Base-by-base conservation (phyloP, 345 rosid genomes). In the Gossypium anomalum region DNA sequence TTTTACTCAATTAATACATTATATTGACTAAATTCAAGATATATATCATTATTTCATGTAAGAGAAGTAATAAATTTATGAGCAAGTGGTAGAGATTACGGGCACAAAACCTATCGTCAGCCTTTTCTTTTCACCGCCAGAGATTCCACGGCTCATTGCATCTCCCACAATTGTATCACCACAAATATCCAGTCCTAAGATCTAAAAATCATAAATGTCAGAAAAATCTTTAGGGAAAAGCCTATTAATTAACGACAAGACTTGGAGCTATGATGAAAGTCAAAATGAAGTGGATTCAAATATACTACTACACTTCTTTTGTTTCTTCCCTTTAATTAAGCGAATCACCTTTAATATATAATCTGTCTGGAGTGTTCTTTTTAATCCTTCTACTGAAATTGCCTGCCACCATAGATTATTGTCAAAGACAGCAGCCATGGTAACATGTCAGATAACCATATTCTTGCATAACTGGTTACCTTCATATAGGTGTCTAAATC, bases 401-500 rank as follows among this genome's bases (percentile, higher is more conserved):
- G 67, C 67, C 67, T 63, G 67, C 47, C 47, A 34, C 14, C 67
- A 34, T 17, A 63, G 22, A 63, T 38, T 29, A 16, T 62, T 34
- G 2, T 38, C 23, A 9, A 38, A 63, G 6, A 34, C n/a, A 27
- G 41, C 23, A 34, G 14, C 67, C 38, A 59, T 23, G 16, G 16
- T 58, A 58, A 58, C 63, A 25, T 58, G 8, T 59, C 25, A 23
- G 17, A 59, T 25, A 13, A 27, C 20, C 47, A 34, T 62, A n/a
- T 62, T 62, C 4, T 38, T 9, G 48, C 49, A 34, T 3, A 48
- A 48, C 0, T n/a, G 0, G 2, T 61, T 74, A 88, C 88, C 87
- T 88, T 86, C 87, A 85, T 86, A 80, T 77, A 86, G 34, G 85
- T 79, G 56, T 88, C 89, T 45, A 84, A 34, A 67, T 79, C 86